Evolutionary conservation across 2,329 filamentous ascomycete genomes (phyloP).

Genomic region (Ceratocystis diversiconidia): DNA sequence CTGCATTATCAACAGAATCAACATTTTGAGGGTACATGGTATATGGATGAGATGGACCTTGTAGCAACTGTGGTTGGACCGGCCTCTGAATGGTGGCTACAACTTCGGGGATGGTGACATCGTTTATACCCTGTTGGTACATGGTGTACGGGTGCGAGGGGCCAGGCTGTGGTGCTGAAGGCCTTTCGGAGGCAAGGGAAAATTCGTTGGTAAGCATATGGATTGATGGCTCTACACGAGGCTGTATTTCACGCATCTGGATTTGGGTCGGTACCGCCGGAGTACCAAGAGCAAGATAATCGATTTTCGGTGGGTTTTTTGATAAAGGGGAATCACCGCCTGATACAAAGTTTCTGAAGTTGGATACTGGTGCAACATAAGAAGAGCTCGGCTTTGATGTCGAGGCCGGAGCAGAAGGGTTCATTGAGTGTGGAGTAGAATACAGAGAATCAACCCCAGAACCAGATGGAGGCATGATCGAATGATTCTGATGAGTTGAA

Average conservation of each 20-base stretch:
- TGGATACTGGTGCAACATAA: neutral
- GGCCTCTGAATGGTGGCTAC: neutral
- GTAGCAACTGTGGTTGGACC: conserved; percentile 5
- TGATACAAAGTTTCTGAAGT: neutral
- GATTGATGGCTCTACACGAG: neutral
- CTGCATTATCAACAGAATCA: conserved; percentile 55
- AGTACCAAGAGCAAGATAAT: conserved; percentile 11
- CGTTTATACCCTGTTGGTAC: conserved; percentile 17
- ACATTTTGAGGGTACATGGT: conserved; percentile 67
- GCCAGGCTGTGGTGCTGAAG: conserved; percentile 9
- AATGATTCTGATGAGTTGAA: neutral
- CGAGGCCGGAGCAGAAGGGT: neutral
- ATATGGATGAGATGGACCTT: conserved; percentile 68
- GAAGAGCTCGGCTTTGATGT: neutral
- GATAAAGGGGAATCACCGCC: conserved; percentile 7
- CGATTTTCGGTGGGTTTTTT: conserved; percentile 12
- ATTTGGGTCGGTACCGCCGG: neutral
- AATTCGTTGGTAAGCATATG: conserved; percentile 10
- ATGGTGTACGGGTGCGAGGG: conserved; percentile 18
- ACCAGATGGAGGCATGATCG: neutral
- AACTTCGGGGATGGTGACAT: conserved; percentile 3
- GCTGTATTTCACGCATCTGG: neutral
- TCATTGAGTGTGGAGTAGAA: neutral
- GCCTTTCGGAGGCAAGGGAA: conserved; percentile 13
- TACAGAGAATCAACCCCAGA: neutral